Evolutionary conservation across 2,329 filamentous ascomycete genomes (phyloP).

Genomic region (Arthrinium puccinioides): DNA sequence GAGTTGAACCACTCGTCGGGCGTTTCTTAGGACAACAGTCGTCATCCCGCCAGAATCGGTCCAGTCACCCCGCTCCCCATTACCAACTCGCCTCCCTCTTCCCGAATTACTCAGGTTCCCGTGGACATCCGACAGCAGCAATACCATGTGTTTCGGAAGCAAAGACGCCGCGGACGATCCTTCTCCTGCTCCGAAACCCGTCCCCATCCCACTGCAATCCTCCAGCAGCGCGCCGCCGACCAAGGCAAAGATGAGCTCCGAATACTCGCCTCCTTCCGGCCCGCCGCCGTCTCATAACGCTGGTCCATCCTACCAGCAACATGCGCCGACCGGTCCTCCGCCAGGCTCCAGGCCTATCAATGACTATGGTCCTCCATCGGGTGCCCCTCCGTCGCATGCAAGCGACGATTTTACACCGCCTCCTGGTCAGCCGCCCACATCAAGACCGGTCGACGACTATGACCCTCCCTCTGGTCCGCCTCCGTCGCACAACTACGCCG

Average conservation of each 20-base stretch:
- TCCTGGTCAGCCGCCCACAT: constrained; percentile 22
- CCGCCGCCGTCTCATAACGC: constrained; percentile 14
- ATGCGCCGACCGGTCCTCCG: constrained; percentile 18
- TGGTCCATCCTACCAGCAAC: constrained; percentile 8
- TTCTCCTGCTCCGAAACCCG: constrained; percentile 32
- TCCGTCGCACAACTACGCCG: too few relatives aligned
- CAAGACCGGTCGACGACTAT: constrained; percentile 12
- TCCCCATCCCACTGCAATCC: constrained; percentile 15
- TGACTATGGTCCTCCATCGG: constrained; percentile 26
- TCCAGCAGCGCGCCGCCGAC: constrained; percentile 15
- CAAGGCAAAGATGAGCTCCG: constrained; percentile 8
- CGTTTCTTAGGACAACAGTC: too few relatives aligned
- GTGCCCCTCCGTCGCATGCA: constrained; percentile 24
- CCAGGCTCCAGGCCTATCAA: constrained; percentile 10
- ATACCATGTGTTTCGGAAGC: constrained; percentile 44
- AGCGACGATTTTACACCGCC: constrained; percentile 11
- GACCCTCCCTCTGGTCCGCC: constrained; percentile 28
- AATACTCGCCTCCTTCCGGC: constrained; percentile 13
- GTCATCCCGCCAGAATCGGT: too few relatives aligned
- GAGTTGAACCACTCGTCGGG: too few relatives aligned
- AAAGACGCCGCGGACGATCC: constrained; percentile 32
- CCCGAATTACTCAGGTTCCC: too few relatives aligned
- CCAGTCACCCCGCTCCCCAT: too few relatives aligned
- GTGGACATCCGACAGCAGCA: too few relatives aligned
- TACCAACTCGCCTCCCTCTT: too few relatives aligned